A percentile compares a stretch with the other conserved stretches of the same genome.
These are phyloP conservation scores for Crotalaria pallida DNA, from an alignment of 306 rosid genomes.

Conservation along the genomic window DNA sequence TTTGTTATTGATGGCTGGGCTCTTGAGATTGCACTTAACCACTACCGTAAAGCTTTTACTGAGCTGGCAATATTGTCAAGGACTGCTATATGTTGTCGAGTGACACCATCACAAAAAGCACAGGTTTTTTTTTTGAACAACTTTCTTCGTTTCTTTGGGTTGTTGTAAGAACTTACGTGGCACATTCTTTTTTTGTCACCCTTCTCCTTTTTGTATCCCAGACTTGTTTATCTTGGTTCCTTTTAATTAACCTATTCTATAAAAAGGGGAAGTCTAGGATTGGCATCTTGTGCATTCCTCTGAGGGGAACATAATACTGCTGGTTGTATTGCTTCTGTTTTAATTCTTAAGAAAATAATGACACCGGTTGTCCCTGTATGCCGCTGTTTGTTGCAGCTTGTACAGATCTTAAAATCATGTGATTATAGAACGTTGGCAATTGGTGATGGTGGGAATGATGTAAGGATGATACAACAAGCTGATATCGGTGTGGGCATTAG, in stretches of 20 bases:
- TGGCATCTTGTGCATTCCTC: slow-evolving; percentile 7
- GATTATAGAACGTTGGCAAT: slow-evolving; percentile 95
- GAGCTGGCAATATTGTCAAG: slow-evolving; percentile 94
- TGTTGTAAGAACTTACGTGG: slow-evolving; percentile 11
- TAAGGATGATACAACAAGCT: slow-evolving; percentile 99
- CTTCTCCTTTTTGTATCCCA: slow-evolving; percentile 8
- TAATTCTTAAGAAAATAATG: slow-evolving; percentile 1
- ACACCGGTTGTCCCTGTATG: slow-evolving; percentile 16
- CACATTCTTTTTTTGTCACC: neutral
- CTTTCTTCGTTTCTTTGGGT: slow-evolving; percentile 11
- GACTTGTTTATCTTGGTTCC: slow-evolving; percentile 14
- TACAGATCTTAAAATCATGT: slow-evolving; percentile 81
- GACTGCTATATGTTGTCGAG: slow-evolving; percentile 98
- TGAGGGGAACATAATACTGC: slow-evolving; percentile 1
- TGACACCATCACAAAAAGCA: slow-evolving; percentile 97
- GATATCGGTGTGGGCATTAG: slow-evolving; percentile 98
- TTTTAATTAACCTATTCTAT: neutral
- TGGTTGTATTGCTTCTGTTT: slow-evolving; percentile 14
- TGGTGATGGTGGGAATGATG: slow-evolving; percentile 99
- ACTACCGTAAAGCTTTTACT: slow-evolving; percentile 81
- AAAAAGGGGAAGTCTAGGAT: neutral
- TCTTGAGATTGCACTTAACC: slow-evolving; percentile 88
- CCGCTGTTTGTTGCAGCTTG: slow-evolving; percentile 68
- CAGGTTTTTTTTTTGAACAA: slow-evolving; percentile 50
- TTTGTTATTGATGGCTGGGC: slow-evolving; percentile 99